A percentile compares a stretch with the other conserved stretches of the same genome.
These are phyloP conservation scores for Fraxinus nigra DNA, from an alignment of 305 asterid genomes.

Conservation along the genomic window DNA sequence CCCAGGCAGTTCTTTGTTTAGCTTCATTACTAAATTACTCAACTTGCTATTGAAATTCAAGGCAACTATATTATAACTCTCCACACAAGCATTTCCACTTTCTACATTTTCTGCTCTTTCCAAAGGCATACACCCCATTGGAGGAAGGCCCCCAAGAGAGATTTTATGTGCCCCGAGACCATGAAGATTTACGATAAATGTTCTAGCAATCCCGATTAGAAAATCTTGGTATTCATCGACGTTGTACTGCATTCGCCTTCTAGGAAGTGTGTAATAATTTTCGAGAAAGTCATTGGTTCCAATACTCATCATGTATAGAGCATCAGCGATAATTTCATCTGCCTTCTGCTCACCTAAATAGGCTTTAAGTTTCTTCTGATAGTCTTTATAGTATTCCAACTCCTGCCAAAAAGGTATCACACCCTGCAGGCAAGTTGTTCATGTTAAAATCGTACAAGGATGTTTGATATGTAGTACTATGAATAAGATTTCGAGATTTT, in stretches of 20 bases:
- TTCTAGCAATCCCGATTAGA: conserved; percentile 46
- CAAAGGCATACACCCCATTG: conserved; percentile 90
- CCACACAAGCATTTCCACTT: conserved; percentile 46
- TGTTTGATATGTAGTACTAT: neutral
- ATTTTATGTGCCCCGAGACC: conserved; percentile 71
- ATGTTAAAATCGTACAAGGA: neutral
- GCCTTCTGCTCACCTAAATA: conserved; percentile 49
- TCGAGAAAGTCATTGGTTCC: conserved; percentile 89
- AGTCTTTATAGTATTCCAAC: conserved; percentile 74
- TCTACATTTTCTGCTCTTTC: conserved; percentile 57
- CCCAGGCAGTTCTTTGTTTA: conserved; percentile 49
- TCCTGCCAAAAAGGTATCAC: conserved; percentile 85
- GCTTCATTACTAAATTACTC: conserved; percentile 32
- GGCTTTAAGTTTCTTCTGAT: conserved; percentile 49
- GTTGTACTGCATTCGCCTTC: conserved; percentile 39
- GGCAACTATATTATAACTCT: conserved; percentile 62
- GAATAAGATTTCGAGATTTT: neutral
- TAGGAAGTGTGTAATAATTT: conserved; percentile 57
- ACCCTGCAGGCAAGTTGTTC: conserved; percentile 34
- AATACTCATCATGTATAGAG: conserved; percentile 59
- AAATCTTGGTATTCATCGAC: conserved; percentile 52
- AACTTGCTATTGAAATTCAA: conserved; percentile 51
- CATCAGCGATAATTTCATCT: conserved; percentile 31
- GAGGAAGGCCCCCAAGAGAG: conserved; percentile 72
- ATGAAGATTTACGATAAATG: conserved; percentile 47